phyloP scores from a whole-genome alignment of 352 stramenopile species.

The Pseudoperonospora humuli region DNA sequence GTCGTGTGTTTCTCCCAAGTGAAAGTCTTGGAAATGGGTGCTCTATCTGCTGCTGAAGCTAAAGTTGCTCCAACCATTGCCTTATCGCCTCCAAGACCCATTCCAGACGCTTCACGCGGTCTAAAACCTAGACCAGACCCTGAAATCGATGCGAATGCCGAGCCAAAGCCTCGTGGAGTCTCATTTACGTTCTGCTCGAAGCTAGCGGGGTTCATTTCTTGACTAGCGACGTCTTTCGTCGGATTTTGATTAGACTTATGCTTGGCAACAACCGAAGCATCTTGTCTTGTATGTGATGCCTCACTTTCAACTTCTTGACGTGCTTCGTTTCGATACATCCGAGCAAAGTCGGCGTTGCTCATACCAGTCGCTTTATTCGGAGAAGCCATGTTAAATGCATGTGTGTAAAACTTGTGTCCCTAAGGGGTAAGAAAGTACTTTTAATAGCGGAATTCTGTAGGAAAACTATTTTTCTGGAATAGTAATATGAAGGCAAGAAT shows the following conservation, averaged over 20 bases:
- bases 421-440: too few relatives aligned
- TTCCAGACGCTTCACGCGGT: constrained; percentile 12
- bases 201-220: constrained; percentile 11
- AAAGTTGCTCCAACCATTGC: constrained; percentile 2
- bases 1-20: constrained; percentile 95
- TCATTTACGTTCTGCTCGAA: constrained; percentile 2
- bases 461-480: too few relatives aligned
- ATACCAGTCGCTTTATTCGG: too few relatives aligned
- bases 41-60: not conserved
- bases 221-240: constrained; percentile 11
- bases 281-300: not conserved
- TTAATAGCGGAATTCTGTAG: too few relatives aligned
- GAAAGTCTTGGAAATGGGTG: constrained; percentile 29
- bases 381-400: too few relatives aligned
- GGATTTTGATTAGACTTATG: constrained; percentile 6
- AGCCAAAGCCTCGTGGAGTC: constrained; percentile 2
- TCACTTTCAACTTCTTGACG: constrained; percentile 8
- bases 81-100: constrained; percentile 3
- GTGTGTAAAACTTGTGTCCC: too few relatives aligned
- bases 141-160: not conserved
- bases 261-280: not conserved
- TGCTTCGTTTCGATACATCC: constrained; percentile 51
- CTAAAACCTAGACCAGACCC: constrained; percentile 12
- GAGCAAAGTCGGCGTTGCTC: constrained; percentile 75
- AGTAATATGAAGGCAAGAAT: too few relatives aligned